Percentiles rank a stretch among this genome's conserved stretches.
phyloP scores from a whole-genome alignment of 1,284 basidiomycete genomes.

The Ustilago loliicola region DNA sequence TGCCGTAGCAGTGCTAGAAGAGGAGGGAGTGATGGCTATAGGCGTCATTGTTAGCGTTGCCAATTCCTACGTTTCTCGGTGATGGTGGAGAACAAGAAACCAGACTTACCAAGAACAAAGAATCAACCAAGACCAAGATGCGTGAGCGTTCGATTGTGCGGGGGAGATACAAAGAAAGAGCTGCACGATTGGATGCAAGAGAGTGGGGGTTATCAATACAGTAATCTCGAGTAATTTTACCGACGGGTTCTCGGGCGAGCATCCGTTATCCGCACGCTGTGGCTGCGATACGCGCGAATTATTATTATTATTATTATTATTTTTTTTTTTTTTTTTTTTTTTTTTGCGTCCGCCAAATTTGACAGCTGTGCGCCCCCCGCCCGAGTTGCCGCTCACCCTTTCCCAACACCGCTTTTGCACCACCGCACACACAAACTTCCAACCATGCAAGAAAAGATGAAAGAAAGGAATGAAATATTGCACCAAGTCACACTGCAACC shows the following conservation, averaged over 20 bases:
- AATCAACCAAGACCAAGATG: no score
- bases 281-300: no score
- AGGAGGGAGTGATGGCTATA: neutral
- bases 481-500: no score
- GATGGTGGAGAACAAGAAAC: neutral
- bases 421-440: neutral
- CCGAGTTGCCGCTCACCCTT: neutral
- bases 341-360: conserved; percentile 6
- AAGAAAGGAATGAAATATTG: no score
- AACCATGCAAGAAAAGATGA: neutral
- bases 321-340: no score
- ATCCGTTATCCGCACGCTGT: no score
- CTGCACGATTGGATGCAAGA: conserved; percentile 6
- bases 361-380: conserved; percentile 6
- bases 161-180: neutral
- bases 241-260: conserved; percentile 39
- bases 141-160: no score
- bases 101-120: neutral
- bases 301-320: no score
- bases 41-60: neutral
- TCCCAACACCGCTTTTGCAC: no score
- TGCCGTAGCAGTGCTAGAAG: neutral
- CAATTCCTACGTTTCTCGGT: neutral
- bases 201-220: conserved; percentile 7
- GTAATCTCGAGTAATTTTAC: no score